Conservation (phyloP, 257 asterid species). For the Capsicum baccatum region DNA sequence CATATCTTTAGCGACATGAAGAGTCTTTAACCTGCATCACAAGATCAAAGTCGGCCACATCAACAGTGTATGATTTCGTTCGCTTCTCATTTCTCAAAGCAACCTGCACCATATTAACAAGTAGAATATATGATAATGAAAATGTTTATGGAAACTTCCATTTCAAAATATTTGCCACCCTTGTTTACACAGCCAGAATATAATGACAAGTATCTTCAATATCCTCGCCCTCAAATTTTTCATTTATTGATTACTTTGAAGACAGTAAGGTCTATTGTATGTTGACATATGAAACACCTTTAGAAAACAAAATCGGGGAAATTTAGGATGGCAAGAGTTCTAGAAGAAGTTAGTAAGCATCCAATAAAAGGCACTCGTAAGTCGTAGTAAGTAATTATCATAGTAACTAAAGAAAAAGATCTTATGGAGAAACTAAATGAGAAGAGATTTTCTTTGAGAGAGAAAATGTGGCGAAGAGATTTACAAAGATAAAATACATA, state of each 20-base stretch:
- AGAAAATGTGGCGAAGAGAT: neutral
- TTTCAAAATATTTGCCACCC: neutral
- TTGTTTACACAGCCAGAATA: neutral
- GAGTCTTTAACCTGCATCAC: constrained; percentile 79
- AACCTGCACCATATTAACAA: constrained; percentile 53
- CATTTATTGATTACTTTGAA: neutral
- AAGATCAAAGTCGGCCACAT: constrained; percentile 92
- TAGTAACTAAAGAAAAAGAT: neutral
- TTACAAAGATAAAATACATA: neutral
- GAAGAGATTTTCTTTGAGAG: neutral
- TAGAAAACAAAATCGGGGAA: neutral
- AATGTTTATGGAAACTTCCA: neutral
- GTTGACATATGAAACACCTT: constrained; percentile 7
- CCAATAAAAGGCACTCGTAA: constrained; percentile 1
- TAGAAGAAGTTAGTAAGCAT: constrained; percentile 19
- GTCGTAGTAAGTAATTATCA: neutral
- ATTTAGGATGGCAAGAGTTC: neutral
- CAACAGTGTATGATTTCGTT: constrained; percentile 52
- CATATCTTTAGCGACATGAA: neutral
- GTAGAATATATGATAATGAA: neutral
- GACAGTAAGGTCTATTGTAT: neutral
- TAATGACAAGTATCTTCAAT: constrained; percentile 14
- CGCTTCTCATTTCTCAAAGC: constrained; percentile 59
- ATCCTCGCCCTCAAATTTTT: neutral
- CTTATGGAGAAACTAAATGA: constrained; percentile 10